These are phyloP conservation scores for Davidsoniella australis DNA, from an alignment of 2,329 filamentous ascomycete genomes.

Conservation along the genomic window DNA sequence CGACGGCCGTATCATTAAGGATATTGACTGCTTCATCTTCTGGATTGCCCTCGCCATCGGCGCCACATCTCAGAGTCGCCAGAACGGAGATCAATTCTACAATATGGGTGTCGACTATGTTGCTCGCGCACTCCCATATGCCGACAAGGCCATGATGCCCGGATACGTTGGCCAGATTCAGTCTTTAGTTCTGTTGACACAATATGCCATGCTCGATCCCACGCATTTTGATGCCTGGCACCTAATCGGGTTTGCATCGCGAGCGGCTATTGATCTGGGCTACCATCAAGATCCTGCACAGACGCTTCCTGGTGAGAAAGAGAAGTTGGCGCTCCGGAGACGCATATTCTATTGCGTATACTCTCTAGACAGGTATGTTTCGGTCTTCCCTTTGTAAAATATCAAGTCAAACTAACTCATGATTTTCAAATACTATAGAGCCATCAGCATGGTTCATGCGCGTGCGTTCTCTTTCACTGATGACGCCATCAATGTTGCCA, in stretches of 20 bases:
- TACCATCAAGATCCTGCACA: constrained; percentile 80
- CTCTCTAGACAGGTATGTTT: constrained; percentile 58
- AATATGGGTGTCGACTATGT: constrained; percentile 37
- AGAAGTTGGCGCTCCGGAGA: constrained; percentile 58
- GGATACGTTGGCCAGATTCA: constrained; percentile 77
- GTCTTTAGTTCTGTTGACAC: constrained; percentile 66
- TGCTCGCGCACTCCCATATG: constrained; percentile 52
- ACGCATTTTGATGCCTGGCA: constrained; percentile 91
- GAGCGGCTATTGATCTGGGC: constrained; percentile 76
- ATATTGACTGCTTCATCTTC: constrained; percentile 68
- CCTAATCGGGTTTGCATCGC: constrained; percentile 73
- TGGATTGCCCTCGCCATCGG: constrained; percentile 82
- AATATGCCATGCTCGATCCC: constrained; percentile 82
- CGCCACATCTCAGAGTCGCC: constrained; percentile 55
- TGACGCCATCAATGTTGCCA: constrained; percentile 65
- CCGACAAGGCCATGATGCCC: constrained; percentile 69
- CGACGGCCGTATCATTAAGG: constrained; percentile 41
- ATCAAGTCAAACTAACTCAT: constrained; percentile 14
- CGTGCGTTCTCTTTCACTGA: constrained; percentile 88
- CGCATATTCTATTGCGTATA: constrained; percentile 85
- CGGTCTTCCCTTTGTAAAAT: no score
- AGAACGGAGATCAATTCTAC: constrained; percentile 47
- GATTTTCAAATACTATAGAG: constrained; percentile 28
- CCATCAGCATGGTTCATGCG: constrained; percentile 75
- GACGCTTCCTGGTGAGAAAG: constrained; percentile 48